A percentile compares a stretch with the other conserved stretches of the same genome.
These are phyloP conservation scores for Stachybotrys elegans DNA, from an alignment of 2,329 filamentous ascomycete genomes.

Conservation along the genomic window DNA sequence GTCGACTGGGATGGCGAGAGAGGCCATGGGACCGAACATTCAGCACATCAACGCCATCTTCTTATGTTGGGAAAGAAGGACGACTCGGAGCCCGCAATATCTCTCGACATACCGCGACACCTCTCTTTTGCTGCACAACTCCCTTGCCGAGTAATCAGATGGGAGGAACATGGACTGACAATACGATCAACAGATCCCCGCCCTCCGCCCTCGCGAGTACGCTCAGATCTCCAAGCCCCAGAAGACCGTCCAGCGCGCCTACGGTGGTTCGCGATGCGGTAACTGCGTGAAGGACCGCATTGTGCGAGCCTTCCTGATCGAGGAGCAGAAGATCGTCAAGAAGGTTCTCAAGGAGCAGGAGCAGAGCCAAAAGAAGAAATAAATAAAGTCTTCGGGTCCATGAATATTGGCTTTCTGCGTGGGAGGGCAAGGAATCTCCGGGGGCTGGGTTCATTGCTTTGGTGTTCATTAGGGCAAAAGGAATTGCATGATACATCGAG, in stretches of 20 bases:
- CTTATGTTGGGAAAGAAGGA: no score
- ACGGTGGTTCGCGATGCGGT: slow-evolving; percentile 96
- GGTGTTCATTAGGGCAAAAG: slow-evolving; percentile 49
- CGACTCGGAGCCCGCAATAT: no score
- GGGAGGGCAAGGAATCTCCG: slow-evolving; percentile 27
- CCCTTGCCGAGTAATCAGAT: no score
- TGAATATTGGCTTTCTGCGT: slow-evolving; percentile 28
- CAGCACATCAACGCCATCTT: no score
- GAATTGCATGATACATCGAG: slow-evolving; percentile 43
- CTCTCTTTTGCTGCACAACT: no score
- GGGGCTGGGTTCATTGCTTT: slow-evolving; percentile 43
- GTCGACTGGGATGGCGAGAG: no score
- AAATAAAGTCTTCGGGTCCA: no score
- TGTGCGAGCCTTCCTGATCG: slow-evolving; percentile 96
- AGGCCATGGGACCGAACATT: no score
- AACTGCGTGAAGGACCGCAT: slow-evolving; percentile 98
- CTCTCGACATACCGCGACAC: not conserved
- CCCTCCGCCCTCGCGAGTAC: slow-evolving; percentile 98
- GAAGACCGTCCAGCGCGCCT: slow-evolving; percentile 98
- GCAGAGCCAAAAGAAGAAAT: slow-evolving; percentile 65
- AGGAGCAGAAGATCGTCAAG: slow-evolving; percentile 99
- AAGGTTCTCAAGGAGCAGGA: slow-evolving; percentile 99
- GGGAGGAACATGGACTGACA: no score
- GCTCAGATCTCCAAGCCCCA: slow-evolving; percentile 94
- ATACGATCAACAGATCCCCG: slow-evolving; percentile 74